phyloP scores from a whole-genome alignment of 2,329 filamentous ascomycete genomes.

The Aspergillus quadricinctus region DNA sequence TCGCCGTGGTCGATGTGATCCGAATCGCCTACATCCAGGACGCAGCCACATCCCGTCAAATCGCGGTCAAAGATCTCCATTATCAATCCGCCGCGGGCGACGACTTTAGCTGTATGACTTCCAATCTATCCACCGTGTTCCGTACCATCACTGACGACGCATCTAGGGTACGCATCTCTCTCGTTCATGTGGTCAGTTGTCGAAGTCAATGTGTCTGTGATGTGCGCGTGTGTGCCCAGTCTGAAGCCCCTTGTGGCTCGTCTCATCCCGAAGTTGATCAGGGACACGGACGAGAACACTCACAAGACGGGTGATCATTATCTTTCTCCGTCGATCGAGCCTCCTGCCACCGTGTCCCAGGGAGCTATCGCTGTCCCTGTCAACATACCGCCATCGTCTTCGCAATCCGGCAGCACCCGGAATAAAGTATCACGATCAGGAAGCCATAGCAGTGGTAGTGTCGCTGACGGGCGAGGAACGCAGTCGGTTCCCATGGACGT shows the following conservation, averaged over 20 bases:
- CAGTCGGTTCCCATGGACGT: constrained; percentile 27
- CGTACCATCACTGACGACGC: background rate
- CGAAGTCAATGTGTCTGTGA: constrained; percentile 85
- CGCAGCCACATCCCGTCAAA: constrained; percentile 48
- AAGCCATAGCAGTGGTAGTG: constrained; percentile 10
- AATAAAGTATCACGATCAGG: constrained; percentile 17
- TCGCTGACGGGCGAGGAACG: background rate
- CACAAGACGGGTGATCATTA: constrained; percentile 10
- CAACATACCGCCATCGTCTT: background rate
- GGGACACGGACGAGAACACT: constrained; percentile 39
- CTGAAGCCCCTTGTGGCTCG: constrained; percentile 77
- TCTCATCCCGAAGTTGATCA: constrained; percentile 54
- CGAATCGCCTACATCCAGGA: constrained; percentile 85
- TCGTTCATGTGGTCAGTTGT: constrained; percentile 93
- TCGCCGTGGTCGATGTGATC: constrained; percentile 81
- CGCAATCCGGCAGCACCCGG: constrained; percentile 9
- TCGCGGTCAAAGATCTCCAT: constrained; percentile 23
- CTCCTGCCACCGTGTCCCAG: constrained; percentile 8
- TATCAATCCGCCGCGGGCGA: constrained; percentile 38
- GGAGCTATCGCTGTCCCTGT: constrained; percentile 5
- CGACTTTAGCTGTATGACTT: constrained; percentile 49
- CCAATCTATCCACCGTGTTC: background rate
- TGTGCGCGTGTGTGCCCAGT: constrained; percentile 87
- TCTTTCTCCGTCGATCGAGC: background rate
- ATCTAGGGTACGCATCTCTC: constrained; percentile 72